A percentile compares a stretch with the other conserved stretches of the same genome.
Evolutionary conservation across 345 rosid genomes (phyloP).

Genomic region (Hypericum androsaemum): DNA sequence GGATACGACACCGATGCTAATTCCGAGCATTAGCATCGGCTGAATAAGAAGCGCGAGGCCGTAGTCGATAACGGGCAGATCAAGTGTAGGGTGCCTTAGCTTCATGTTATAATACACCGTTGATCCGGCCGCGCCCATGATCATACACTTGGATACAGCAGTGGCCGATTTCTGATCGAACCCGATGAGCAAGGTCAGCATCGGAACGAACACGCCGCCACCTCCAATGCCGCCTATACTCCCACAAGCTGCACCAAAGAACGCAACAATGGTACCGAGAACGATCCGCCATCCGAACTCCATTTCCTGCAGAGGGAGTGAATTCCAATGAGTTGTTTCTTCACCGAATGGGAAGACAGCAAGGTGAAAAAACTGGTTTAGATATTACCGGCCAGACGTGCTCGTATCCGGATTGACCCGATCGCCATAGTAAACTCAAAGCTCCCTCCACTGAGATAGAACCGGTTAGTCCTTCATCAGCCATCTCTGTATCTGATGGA

Average conservation of each 20-base stretch:
- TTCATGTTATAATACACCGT: slow-evolving; percentile 10
- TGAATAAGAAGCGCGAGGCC: slow-evolving; percentile 13
- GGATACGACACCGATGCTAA: slow-evolving; percentile 13
- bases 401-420: slow-evolving; percentile 12
- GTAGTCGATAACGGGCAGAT: slow-evolving; percentile 14
- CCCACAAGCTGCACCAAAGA: slow-evolving; percentile 29
- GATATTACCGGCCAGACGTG: slow-evolving; percentile 29
- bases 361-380: too few relatives aligned
- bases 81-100: slow-evolving; percentile 14
- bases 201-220: slow-evolving; percentile 26
- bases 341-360: not conserved
- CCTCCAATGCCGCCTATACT: slow-evolving; percentile 31
- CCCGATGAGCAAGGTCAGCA: slow-evolving; percentile 22
- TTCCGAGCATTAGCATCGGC: slow-evolving; percentile 12
- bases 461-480: not conserved
- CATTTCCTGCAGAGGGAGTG: not conserved
- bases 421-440: slow-evolving; percentile 11
- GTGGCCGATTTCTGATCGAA: slow-evolving; percentile 28
- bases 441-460: slow-evolving; percentile 3
- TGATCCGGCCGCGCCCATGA: slow-evolving; percentile 12
- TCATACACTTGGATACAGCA: slow-evolving; percentile 24
- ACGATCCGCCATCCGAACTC: not conserved
- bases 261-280: slow-evolving; percentile 15
- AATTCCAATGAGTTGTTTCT: not conserved
- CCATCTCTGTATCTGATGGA: not conserved